These are phyloP conservation scores for Penicillium steckii DNA, from an alignment of 495 filamentous ascomycete species.

Conservation along the genomic window DNA sequence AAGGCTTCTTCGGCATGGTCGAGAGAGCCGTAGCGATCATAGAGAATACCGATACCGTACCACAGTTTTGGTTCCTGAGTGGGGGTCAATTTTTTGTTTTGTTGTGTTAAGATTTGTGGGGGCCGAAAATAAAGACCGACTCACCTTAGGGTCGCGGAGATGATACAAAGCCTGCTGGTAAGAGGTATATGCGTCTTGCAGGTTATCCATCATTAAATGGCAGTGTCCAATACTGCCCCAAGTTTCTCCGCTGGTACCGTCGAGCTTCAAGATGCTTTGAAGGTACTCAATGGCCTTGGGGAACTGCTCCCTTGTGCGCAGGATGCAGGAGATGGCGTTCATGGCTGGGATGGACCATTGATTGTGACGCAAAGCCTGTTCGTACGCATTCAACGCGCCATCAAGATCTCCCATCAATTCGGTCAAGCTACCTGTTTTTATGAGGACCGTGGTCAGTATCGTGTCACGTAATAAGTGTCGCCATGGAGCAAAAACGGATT, in stretches of 20 bases:
- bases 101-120: background rate
- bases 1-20: constrained; percentile 99
- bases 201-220: constrained; percentile 98
- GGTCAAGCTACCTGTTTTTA: constrained; percentile 66
- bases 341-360: constrained; percentile 88
- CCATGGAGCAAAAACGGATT: background rate
- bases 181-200: constrained; percentile 96
- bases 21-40: constrained; percentile 94
- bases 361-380: constrained; percentile 84
- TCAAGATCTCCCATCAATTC: constrained; percentile 88
- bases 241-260: constrained; percentile 85
- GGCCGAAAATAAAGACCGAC: constrained; percentile 13
- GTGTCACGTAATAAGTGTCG: background rate
- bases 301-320: constrained; percentile 90
- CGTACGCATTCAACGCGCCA: constrained; percentile 82
- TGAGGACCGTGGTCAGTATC: constrained; percentile 6
- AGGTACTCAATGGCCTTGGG: constrained; percentile 92
- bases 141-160: constrained; percentile 89
- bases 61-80: constrained; percentile 90
- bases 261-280: constrained; percentile 86
- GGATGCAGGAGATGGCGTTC: constrained; percentile 88
- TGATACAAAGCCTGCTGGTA: constrained; percentile 96
- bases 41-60: constrained; percentile 98
- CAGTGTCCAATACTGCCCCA: constrained; percentile 97
- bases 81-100: background rate